Percentiles rank a stretch among this genome's conserved stretches.
Conservation (phyloP, 2,329 filamentous ascomycete genomes). For the Trichoderma sp. region DNA sequence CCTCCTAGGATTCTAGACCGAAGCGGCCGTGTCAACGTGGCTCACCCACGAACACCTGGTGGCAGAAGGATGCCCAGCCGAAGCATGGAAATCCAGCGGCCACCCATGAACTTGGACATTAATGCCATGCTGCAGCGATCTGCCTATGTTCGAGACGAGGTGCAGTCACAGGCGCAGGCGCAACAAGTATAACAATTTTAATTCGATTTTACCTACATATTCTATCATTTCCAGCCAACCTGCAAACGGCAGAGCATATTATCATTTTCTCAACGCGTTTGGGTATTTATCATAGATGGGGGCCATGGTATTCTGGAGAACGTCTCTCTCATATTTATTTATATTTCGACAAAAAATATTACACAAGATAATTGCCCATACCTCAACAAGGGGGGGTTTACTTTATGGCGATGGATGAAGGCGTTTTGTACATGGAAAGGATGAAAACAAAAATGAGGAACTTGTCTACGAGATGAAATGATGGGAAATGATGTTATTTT, state of each 20-base stretch:
- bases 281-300: background rate
- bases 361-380: background rate
- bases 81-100: slow-evolving; percentile 59
- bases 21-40: slow-evolving; percentile 60
- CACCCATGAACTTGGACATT: slow-evolving; percentile 37
- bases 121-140: slow-evolving; percentile 30
- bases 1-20: slow-evolving; percentile 54
- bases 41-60: slow-evolving; percentile 60
- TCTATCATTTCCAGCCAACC: background rate
- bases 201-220: background rate
- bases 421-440: slow-evolving; percentile 3
- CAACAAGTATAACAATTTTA: slow-evolving; percentile 6
- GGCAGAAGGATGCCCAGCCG: slow-evolving; percentile 57
- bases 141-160: slow-evolving; percentile 3
- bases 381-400: background rate
- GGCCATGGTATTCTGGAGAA: background rate
- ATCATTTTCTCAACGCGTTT: background rate
- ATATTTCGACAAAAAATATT: background rate
- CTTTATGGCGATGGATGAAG: background rate
- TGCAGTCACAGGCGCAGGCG: background rate
- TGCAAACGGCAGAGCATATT: background rate
- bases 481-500: background rate
- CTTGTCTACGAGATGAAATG: slow-evolving; percentile 8
- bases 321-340: background rate
- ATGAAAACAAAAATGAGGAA: background rate